Evolutionary conservation across 2,329 filamentous ascomycete species (phyloP).

Genomic region (Talaromyces funiculosus): DNA sequence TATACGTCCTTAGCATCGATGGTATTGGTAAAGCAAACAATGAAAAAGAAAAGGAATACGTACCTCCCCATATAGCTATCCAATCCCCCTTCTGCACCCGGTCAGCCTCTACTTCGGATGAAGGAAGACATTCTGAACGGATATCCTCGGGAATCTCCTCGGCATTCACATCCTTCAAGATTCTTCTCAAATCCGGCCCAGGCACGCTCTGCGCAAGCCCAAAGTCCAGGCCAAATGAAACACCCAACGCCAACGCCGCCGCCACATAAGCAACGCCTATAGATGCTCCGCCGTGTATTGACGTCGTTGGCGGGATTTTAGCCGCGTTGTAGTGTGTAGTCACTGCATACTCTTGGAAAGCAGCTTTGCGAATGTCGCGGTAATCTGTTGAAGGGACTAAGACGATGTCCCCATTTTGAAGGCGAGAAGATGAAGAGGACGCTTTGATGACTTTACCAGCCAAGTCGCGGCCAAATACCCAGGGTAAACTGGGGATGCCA

Average conservation of each 20-base stretch:
- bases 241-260: constrained; percentile 59
- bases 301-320: constrained; percentile 51
- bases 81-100: constrained; percentile 59
- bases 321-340: constrained; percentile 61
- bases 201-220: constrained; percentile 7
- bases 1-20: constrained; percentile 18
- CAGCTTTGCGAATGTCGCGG: constrained; percentile 64
- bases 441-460: constrained; percentile 57
- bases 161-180: constrained; percentile 28
- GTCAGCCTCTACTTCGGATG: constrained; percentile 47
- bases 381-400: constrained; percentile 61
- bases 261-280: constrained; percentile 69
- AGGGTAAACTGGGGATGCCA: constrained; percentile 61
- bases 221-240: constrained; percentile 67
- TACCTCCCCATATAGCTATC: constrained; percentile 68
- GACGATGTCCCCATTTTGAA: constrained; percentile 52
- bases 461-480: constrained; percentile 65
- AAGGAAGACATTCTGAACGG: constrained; percentile 53
- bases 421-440: constrained; percentile 40
- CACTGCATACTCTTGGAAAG: constrained; percentile 65
- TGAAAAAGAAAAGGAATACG: not conserved
- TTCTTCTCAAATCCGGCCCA: constrained; percentile 9
- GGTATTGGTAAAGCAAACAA: not conserved
- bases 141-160: constrained; percentile 57
- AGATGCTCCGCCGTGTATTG: constrained; percentile 54